Percentiles rank a stretch among this genome's conserved stretches.
phyloP scores from a whole-genome alignment of 306 rosid genomes.

The Corylus heterophylla region DNA sequence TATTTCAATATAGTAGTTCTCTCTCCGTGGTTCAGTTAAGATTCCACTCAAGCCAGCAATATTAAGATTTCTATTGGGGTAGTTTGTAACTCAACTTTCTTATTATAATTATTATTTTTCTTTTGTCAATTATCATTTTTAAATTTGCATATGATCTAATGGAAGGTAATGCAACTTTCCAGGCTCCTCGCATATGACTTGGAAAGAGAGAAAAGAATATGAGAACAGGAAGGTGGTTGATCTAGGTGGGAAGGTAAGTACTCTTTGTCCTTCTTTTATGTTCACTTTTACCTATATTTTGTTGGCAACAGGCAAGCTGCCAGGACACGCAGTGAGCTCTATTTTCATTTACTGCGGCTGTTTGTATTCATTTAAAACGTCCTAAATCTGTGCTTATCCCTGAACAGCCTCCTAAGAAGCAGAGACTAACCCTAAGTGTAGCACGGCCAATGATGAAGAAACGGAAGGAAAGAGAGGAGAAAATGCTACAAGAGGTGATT shows the following conservation, averaged over 20 bases:
- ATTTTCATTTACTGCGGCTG: not conserved
- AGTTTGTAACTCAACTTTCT: not conserved
- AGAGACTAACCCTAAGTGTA: conserved; percentile 65
- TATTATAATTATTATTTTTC: no score
- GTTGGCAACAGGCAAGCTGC: not conserved
- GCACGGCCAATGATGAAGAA: conserved; percentile 77
- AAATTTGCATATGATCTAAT: conserved; percentile 17
- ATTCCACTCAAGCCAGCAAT: not conserved
- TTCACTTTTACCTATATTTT: conserved; percentile 5
- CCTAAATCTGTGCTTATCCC: not conserved
- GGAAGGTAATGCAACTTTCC: conserved; percentile 21
- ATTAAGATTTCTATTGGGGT: not conserved
- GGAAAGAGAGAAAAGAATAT: conserved; percentile 76
- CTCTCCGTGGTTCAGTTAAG: not conserved
- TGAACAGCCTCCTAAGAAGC: conserved; percentile 61
- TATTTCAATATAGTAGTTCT: not conserved
- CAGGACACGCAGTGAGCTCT: not conserved
- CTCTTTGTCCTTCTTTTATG: conserved; percentile 18
- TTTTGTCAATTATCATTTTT: not conserved
- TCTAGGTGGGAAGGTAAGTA: conserved; percentile 82
- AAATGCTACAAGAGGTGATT: conserved; percentile 66
- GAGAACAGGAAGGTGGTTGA: conserved; percentile 70
- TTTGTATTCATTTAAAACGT: not conserved
- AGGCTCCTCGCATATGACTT: conserved; percentile 76
- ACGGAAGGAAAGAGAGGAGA: conserved; percentile 70